Percentiles rank a stretch among this genome's conserved stretches.
Conservation (phyloP, 129 eudicot genomes). For the Helianthus annuus region HanXRQr2.0-SUNRISE NC_035434.2:33562541-33563040, state of each 20-base stretch:
- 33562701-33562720: slow-evolving; percentile 18
- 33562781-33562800: background rate
- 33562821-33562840: background rate
- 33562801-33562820: background rate
- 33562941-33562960: no score
- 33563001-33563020: no score
- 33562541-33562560: no score
- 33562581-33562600: no score
- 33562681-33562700: slow-evolving; percentile 34
- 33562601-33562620: no score
- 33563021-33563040: no score
- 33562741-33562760: slow-evolving; percentile 15
- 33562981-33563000: no score
- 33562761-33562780: background rate
- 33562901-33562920: background rate
- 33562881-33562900: background rate
- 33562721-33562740: slow-evolving; percentile 1
- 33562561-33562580: no score
- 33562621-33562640: no score
- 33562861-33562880: background rate
- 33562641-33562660: no score
- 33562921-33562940: no score
- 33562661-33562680: slow-evolving; percentile 27
- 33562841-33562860: background rate
- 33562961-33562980: no score